Base-by-base conservation (phyloP, 164 flowering plant species). In the Kalanchoe fedtschenkoi region DNA sequence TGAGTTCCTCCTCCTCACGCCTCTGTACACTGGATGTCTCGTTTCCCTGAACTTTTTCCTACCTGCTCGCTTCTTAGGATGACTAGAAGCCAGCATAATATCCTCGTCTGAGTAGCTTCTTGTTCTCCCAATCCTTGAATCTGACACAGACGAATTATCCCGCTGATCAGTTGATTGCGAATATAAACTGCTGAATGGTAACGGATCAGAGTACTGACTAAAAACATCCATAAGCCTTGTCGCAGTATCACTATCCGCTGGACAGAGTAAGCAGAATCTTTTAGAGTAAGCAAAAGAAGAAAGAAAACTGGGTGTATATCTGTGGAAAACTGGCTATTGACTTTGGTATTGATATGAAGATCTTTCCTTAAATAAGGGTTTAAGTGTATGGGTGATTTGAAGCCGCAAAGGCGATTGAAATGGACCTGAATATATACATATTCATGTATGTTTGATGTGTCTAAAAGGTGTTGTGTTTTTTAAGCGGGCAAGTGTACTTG, bases 11-110 rank as follows among this genome's bases (percentile, higher is more conserved):
- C 37, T 62, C 37, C 64, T 28, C 6, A 62, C 54, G 29, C 64
- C 64, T 43, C 64, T 43, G 21, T 39, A 62, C 22, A 62, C 64
- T 5, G 55, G 64, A 13, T 62, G 64, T 55, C 64, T 38, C 13
- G 64, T 62, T 15, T 62, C 64, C 14, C 17, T 6, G 34, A 62
- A 62, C 17, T 43, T 62, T 22, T 43, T 62, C 54, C 55, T 62
- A 0, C 64, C 64, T 15, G 55, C 64, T 3, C 54, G 54, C 64
- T 43, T 42, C 35, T 62, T 62, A 29, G 55, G 64, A 41, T 43
- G 64, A 29, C 24, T 43, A 6, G 64, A 41, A 2, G 64, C 64
- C 35, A 61, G 46, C 16, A 61, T 37, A 1, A 43, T n/a, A 14
- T 61, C 64, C 51, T 62, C 55, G 0, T 62, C 64, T 6, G 55